These are phyloP conservation scores for Geotrichum aggregatum DNA, from an alignment of 1,139 yeast genomes.

Conservation along the genomic window DNA sequence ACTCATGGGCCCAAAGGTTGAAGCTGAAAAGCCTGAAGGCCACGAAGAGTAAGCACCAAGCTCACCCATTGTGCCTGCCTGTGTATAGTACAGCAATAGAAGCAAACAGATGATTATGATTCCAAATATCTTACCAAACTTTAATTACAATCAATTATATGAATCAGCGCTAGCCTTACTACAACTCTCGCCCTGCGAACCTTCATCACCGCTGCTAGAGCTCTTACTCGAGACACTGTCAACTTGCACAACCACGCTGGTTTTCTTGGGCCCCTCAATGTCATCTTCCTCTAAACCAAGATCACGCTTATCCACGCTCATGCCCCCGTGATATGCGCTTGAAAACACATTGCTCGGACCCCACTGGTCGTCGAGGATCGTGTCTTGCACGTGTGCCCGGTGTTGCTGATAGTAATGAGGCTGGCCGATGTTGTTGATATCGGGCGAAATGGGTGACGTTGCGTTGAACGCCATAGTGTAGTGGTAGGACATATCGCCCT, in stretches of 20 bases:
- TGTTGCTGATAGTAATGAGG: neutral
- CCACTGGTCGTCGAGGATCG: conserved; percentile 99
- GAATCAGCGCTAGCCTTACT: too few relatives aligned
- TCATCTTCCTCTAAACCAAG: neutral
- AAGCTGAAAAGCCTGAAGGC: neutral
- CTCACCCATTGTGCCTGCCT: too few relatives aligned
- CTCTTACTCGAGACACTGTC: conserved; percentile 2
- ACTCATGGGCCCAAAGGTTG: conserved; percentile 7
- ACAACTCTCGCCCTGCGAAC: too few relatives aligned
- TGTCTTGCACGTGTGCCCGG: conserved; percentile 38
- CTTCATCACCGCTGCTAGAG: too few relatives aligned
- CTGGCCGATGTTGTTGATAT: neutral
- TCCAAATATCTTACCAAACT: neutral
- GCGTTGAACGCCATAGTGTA: neutral
- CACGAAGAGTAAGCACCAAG: neutral
- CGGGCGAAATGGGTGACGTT: neutral
- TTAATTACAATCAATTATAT: neutral
- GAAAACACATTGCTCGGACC: conserved; percentile 57
- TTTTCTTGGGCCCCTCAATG: neutral
- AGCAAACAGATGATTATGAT: too few relatives aligned
- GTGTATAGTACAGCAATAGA: too few relatives aligned
- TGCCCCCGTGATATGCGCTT: too few relatives aligned
- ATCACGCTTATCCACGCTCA: neutral
- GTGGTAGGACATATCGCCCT: neutral
- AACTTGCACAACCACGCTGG: conserved; percentile 3